These are phyloP conservation scores for Tylopilus plumbeoviolaceoides DNA, from an alignment of 768 basidiomycete genomes.

Conservation along the genomic window DNA sequence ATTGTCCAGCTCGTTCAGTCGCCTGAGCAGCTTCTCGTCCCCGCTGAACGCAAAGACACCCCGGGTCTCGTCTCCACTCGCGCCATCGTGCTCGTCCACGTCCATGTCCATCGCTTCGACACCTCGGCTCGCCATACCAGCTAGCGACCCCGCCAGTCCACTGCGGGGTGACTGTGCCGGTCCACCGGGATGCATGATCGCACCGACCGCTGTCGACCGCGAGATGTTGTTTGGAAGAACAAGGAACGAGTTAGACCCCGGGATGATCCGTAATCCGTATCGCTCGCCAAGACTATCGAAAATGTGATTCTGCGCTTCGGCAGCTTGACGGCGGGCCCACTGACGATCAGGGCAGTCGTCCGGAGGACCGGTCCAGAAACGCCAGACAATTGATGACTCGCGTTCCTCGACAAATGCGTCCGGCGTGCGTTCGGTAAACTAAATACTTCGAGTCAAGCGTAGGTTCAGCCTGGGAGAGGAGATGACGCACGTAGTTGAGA, in stretches of 20 bases:
- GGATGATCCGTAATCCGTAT: conserved; percentile 79
- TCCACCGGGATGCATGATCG: conserved; percentile 67
- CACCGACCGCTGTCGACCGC: conserved; percentile 76
- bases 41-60: conserved; percentile 65
- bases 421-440: conserved; percentile 89
- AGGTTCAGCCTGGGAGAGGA: no score
- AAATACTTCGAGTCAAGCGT: neutral
- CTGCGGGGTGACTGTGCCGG: conserved; percentile 36
- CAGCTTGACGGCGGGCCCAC: conserved; percentile 85
- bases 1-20: conserved; percentile 70
- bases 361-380: conserved; percentile 64
- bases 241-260: conserved; percentile 74
- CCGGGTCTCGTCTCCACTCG: conserved; percentile 42
- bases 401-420: conserved; percentile 83
- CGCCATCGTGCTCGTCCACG: neutral
- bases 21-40: conserved; percentile 74
- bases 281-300: conserved; percentile 85
- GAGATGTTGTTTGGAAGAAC: conserved; percentile 81
- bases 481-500: conserved; percentile 67
- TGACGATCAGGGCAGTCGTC: conserved; percentile 55
- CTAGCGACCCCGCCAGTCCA: conserved; percentile 33
- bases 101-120: neutral
- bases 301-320: conserved; percentile 90
- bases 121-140: conserved; percentile 26
- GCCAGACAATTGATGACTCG: conserved; percentile 79